A percentile compares a stretch with the other conserved stretches of the same genome.
Evolutionary conservation across 2,329 filamentous ascomycete species (phyloP).

Genomic region (Scolecobasidium constrictum): DNA sequence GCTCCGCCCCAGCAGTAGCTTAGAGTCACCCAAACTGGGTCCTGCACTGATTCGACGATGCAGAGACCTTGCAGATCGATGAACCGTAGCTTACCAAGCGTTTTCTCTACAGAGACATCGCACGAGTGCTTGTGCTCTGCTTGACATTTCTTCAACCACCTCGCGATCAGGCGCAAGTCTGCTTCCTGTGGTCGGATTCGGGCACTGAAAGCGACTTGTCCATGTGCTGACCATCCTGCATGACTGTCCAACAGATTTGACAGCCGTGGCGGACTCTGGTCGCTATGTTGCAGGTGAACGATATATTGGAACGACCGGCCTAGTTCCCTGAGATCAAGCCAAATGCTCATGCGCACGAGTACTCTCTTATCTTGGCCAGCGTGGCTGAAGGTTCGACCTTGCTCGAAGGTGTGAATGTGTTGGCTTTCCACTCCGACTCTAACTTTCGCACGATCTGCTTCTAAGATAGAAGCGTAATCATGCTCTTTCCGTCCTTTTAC

Average conservation of each 20-base stretch:
- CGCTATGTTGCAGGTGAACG: not conserved
- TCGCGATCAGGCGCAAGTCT: not conserved
- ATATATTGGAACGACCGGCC: not conserved
- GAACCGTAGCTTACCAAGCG: not conserved
- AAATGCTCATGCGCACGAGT: not conserved
- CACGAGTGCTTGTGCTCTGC: not conserved
- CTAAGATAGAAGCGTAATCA: not conserved
- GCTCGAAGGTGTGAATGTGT: conserved; percentile 1
- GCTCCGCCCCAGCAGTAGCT: not conserved
- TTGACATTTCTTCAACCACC: not conserved
- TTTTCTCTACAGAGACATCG: not conserved
- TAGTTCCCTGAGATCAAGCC: not conserved
- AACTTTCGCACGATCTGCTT: not conserved
- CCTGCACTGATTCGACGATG: not conserved
- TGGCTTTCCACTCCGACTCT: not conserved
- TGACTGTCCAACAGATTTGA: too few relatives aligned
- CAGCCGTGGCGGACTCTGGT: not conserved
- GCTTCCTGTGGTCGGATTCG: not conserved
- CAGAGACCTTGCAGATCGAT: not conserved
- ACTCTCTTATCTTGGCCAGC: not conserved
- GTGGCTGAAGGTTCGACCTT: not conserved
- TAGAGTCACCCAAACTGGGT: not conserved
- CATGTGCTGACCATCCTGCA: too few relatives aligned
- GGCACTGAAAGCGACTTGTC: too few relatives aligned
- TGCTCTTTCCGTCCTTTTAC: not conserved